These are phyloP conservation scores for Barnettozyma sucrosica DNA, from an alignment of 805 yeast genomes.

Conservation along the genomic window DNA sequence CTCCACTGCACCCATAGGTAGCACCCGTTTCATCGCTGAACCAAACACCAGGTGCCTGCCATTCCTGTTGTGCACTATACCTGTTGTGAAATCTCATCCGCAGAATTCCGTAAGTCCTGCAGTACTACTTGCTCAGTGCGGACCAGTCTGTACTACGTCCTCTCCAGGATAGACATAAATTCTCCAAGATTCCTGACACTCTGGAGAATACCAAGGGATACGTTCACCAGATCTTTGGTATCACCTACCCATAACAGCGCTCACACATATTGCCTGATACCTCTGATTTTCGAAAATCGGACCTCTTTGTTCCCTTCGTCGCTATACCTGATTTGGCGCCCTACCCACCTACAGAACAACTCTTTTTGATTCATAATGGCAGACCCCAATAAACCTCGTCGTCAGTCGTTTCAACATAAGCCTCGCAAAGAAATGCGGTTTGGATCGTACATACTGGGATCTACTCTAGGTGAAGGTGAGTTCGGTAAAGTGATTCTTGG, in stretches of 20 bases:
- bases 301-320: not conserved
- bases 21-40: not conserved
- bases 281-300: not conserved
- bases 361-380: not conserved
- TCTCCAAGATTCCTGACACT: not conserved
- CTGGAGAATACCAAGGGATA: no score
- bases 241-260: not conserved
- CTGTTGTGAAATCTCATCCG: no score
- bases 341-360: not conserved
- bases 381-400: constrained; percentile 13
- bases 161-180: no score
- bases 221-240: not conserved
- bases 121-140: not conserved
- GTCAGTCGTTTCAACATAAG: constrained; percentile 28
- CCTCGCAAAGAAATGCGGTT: constrained; percentile 68
- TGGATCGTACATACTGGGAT: constrained; percentile 86
- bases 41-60: not conserved
- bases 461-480: constrained; percentile 96
- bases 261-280: not conserved
- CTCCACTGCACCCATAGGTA: not conserved
- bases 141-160: not conserved
- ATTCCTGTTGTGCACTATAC: not conserved
- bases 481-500: constrained; percentile 97
- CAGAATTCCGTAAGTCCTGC: not conserved
- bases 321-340: not conserved